Evolutionary conservation across 2,329 filamentous ascomycete genomes (phyloP).

Genomic region (Beauveria medogensis): DNA sequence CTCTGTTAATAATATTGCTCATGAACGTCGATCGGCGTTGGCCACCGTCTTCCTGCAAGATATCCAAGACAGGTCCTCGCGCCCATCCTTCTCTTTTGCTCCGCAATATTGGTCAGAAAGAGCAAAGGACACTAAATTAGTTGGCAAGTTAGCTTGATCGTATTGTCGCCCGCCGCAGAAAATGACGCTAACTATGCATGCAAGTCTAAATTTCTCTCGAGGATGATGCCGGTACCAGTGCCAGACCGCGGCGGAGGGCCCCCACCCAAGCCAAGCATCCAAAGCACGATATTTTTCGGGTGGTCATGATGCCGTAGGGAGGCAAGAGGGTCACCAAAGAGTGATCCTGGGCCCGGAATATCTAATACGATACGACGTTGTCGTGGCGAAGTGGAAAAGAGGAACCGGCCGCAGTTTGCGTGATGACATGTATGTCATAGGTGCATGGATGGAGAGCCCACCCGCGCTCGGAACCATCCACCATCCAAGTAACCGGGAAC

Average conservation of each 20-base stretch:
- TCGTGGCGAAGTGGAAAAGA: not conserved
- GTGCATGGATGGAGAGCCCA: not conserved
- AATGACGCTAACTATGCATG: not conserved
- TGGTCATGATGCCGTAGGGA: not conserved
- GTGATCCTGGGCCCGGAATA: not conserved
- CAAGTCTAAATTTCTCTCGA: not conserved
- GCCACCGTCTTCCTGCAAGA: not conserved
- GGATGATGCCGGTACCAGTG: not conserved
- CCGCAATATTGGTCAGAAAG: not conserved
- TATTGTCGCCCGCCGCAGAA: not conserved
- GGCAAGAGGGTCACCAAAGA: not conserved
- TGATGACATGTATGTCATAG: not conserved
- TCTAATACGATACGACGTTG: constrained; percentile 1
- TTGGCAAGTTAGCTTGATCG: not conserved
- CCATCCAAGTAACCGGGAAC: too few species aligned
- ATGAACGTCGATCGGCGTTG: not conserved
- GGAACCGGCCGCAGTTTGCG: not conserved
- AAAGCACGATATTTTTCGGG: not conserved
- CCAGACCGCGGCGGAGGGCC: not conserved
- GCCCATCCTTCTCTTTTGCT: not conserved
- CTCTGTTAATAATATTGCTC: not conserved
- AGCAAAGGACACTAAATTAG: not conserved
- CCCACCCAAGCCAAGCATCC: not conserved
- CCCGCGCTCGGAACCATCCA: not conserved
- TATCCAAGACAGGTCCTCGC: not conserved